A percentile compares a stretch with the other conserved stretches of the same genome.
These are phyloP conservation scores for Colletotrichum shisoi DNA, from an alignment of 2,329 filamentous ascomycete genomes.

Conservation along the genomic window DNA sequence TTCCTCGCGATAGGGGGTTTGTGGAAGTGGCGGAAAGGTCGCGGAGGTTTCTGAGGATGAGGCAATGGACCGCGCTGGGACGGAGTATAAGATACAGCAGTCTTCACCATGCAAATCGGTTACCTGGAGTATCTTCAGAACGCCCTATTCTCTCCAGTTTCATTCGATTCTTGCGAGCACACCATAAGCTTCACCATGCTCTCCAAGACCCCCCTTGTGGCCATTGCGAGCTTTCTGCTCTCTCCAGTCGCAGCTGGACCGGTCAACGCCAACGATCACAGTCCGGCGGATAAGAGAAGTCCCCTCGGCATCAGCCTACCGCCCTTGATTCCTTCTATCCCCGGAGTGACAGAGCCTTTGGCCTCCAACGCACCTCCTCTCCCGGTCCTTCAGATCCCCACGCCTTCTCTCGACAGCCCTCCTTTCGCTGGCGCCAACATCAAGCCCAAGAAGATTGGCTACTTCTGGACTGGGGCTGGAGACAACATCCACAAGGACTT, in stretches of 20 bases:
- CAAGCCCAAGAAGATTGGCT: conserved; percentile 71
- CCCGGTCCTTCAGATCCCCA: conserved; percentile 66
- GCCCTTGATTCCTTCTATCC: conserved; percentile 65
- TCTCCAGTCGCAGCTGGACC: not conserved
- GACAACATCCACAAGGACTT: conserved; percentile 69
- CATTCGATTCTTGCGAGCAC: not conserved
- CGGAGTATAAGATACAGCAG: conserved; percentile 9
- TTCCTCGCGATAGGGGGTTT: not conserved
- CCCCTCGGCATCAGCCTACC: conserved; percentile 55
- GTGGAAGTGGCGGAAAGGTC: not conserved
- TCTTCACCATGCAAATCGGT: not conserved
- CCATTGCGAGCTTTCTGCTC: conserved; percentile 15
- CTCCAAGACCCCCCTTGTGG: not conserved
- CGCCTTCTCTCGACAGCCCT: conserved; percentile 63
- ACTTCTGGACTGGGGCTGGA: conserved; percentile 69
- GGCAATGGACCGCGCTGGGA: not conserved
- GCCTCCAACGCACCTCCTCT: conserved; percentile 59
- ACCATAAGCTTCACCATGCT: not conserved
- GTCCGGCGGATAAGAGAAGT: conserved; percentile 28
- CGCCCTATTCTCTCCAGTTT: not conserved
- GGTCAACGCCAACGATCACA: conserved; percentile 16
- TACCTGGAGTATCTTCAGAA: not conserved
- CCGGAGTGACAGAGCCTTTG: conserved; percentile 67
- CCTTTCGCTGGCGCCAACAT: conserved; percentile 62
- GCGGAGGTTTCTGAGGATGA: no score